A percentile compares a stretch with the other conserved stretches of the same genome.
Evolutionary conservation across 164 flowering plant genomes (phyloP).

Genomic region (Stephania cephalantha): DNA sequence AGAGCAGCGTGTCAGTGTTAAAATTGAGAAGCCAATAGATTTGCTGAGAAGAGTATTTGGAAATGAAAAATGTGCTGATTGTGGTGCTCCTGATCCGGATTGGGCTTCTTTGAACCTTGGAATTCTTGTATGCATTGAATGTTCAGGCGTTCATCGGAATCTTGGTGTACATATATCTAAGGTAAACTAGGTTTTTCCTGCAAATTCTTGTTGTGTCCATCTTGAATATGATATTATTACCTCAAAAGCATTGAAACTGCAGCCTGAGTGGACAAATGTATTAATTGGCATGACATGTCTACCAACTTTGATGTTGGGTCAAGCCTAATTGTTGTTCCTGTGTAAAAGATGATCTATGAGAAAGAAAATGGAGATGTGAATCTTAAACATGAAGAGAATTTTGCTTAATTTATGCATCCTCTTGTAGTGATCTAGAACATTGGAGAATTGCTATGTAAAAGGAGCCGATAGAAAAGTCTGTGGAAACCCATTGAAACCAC

Average conservation of each 20-base stretch:
- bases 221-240: no score
- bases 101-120: conserved; percentile 92
- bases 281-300: no score
- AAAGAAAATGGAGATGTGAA: no score
- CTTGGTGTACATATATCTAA: conserved; percentile 77
- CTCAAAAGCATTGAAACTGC: no score
- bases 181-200: conserved; percentile 24
- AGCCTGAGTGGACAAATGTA: no score
- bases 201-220: background rate
- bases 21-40: conserved; percentile 63
- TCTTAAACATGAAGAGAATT: no score
- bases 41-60: conserved; percentile 57
- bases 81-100: conserved; percentile 85
- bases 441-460: background rate
- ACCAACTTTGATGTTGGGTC: no score
- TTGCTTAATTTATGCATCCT: no score
- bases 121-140: conserved; percentile 78
- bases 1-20: conserved; percentile 36
- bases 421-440: background rate
- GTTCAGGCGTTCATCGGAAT: conserved; percentile 89
- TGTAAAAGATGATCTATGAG: no score
- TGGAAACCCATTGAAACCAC: background rate
- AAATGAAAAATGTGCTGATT: conserved; percentile 83
- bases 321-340: no score
- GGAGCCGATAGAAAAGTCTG: background rate